Conservation (phyloP, 1,284 basidiomycete species). For the Melampsora americana region DNA sequence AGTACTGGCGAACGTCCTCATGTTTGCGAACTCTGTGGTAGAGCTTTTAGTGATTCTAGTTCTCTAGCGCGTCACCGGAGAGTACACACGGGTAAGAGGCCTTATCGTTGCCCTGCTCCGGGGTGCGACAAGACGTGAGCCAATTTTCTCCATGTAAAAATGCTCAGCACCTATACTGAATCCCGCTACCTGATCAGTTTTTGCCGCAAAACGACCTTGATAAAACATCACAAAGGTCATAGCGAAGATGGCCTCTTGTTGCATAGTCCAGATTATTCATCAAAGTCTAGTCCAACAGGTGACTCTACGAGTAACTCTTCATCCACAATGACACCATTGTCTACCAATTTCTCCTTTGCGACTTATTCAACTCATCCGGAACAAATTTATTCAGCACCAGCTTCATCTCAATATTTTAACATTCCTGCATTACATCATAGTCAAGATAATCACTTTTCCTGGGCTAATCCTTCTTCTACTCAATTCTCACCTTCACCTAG, state of each 20-base stretch:
- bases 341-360: neutral
- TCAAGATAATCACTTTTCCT: neutral
- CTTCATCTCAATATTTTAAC: constrained; percentile 8
- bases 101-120: constrained; percentile 47
- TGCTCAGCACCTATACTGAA: neutral
- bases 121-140: constrained; percentile 44
- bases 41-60: constrained; percentile 61
- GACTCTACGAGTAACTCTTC: neutral
- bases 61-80: constrained; percentile 62
- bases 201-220: constrained; percentile 57
- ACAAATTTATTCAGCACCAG: constrained; percentile 2
- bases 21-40: constrained; percentile 58
- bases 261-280: constrained; percentile 17
- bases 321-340: neutral
- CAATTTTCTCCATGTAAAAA: neutral
- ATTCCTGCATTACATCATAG: neutral
- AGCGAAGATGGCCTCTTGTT: constrained; percentile 33
- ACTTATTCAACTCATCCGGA: neutral
- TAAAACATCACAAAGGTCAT: constrained; percentile 55
- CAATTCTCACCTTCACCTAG: neutral
- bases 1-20: constrained; percentile 62
- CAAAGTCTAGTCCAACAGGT: neutral
- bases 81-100: constrained; percentile 58
- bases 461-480: neutral
- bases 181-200: constrained; percentile 46